These are phyloP conservation scores for Penicillium sp. DNA, from an alignment of 2,329 filamentous ascomycete genomes.

Conservation along the genomic window DNA sequence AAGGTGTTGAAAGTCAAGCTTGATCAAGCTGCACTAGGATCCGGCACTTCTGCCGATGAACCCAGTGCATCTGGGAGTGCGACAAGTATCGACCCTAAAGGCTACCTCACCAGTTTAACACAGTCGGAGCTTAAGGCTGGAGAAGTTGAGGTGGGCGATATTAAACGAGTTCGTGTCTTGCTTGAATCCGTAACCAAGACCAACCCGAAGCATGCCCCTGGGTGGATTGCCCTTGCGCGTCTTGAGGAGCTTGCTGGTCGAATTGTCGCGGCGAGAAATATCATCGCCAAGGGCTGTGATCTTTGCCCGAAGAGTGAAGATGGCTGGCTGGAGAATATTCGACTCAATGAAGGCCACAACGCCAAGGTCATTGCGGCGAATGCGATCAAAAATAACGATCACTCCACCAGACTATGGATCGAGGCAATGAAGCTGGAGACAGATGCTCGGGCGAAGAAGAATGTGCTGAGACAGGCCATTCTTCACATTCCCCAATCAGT, in stretches of 20 bases:
- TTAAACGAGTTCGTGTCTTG: slow-evolving; percentile 85
- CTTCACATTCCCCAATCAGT: slow-evolving; percentile 93
- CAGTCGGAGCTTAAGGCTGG: slow-evolving; percentile 73
- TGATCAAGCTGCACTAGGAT: slow-evolving; percentile 74
- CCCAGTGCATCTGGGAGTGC: slow-evolving; percentile 68
- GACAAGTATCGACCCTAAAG: slow-evolving; percentile 88
- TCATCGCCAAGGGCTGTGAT: slow-evolving; percentile 82
- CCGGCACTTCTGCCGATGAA: slow-evolving; percentile 55
- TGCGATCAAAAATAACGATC: slow-evolving; percentile 85
- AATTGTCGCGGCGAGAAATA: slow-evolving; percentile 77
- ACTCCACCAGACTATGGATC: slow-evolving; percentile 84
- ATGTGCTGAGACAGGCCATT: slow-evolving; percentile 83
- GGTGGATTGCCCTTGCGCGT: slow-evolving; percentile 90
- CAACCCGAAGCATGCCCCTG: slow-evolving; percentile 88
- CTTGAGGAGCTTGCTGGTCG: slow-evolving; percentile 91
- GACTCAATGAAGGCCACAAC: slow-evolving; percentile 84
- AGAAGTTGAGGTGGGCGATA: slow-evolving; percentile 83
- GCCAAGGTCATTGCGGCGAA: slow-evolving; percentile 92
- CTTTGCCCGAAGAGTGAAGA: slow-evolving; percentile 92
- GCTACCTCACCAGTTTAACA: slow-evolving; percentile 86
- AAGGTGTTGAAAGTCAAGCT: slow-evolving; percentile 92
- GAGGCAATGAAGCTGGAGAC: slow-evolving; percentile 91
- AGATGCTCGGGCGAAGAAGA: slow-evolving; percentile 77
- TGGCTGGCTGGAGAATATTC: slow-evolving; percentile 92
- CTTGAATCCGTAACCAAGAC: slow-evolving; percentile 97